Base-by-base conservation (phyloP, 495 filamentous ascomycete species). In the Stereocaulon alpinum region DNA sequence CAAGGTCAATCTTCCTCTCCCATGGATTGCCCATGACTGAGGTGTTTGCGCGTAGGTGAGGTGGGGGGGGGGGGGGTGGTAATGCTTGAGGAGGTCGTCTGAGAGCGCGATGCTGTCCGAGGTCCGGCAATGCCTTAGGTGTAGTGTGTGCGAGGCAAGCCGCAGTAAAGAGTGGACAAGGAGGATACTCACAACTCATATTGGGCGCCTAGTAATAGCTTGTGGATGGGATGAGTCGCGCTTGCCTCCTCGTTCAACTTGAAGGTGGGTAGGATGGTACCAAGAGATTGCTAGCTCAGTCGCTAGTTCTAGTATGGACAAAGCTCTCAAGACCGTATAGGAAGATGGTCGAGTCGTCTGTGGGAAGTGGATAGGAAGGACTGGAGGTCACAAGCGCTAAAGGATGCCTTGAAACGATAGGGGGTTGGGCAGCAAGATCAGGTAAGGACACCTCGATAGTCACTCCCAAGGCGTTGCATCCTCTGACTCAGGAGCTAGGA, bases 131-230 rank as follows among this genome's bases (percentile, higher is more conserved):
- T 18, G 27, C 9, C 17, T 52, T 37, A n/a, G 27, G 17, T 52
- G n/a, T 6, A 18, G 15, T n/a, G 9, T 37, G 34, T 52, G 17
- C 12, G 34, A 18, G 49, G 17, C 17, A 30, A 30, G 14, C 50
- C 18, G 48, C 27, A 58, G 60, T 41, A 15, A 32, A 42, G 18
- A 22, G 40, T 55, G 41, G 52, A 18, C 47, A 20, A 3, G 24
- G 62, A 32, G 41, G 30, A 56, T 55, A 77, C 75, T 74, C 62
- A 77, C 75, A 76, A 68, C 73, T 76, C 75, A 77, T 77, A 61
- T 64, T 72, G 69, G 52, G 24, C 18, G 32, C 40, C 66, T 63
- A 66, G 61, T 56, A 47, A 47, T 55, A 20, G 51, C 58, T 37
- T 58, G 37, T 51, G 43, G 30, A 48, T 29, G 43, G 15, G 17